Percentiles rank a stretch among this genome's conserved stretches.
These are phyloP conservation scores for Fusarium foetens DNA, from an alignment of 2,329 filamentous ascomycete genomes.

Conservation along the genomic window DNA sequence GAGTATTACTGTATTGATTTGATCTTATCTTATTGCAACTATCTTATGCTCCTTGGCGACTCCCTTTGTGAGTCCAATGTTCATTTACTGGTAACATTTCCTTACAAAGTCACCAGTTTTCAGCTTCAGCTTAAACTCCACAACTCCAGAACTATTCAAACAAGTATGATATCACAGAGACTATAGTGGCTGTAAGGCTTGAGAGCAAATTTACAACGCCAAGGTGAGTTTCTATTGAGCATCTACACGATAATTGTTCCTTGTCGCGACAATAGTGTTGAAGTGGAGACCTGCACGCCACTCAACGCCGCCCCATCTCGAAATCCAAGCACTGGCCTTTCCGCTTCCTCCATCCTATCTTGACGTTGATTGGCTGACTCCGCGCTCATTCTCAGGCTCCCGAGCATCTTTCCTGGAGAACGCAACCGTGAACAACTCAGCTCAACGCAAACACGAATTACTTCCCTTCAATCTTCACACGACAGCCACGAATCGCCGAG, in stretches of 20 bases:
- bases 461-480: conserved; percentile 6
- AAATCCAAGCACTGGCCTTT: conserved; percentile 14
- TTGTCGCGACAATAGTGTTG: conserved; percentile 9
- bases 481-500: not conserved
- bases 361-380: conserved; percentile 29
- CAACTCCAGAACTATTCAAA: fast-evolving
- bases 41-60: not conserved
- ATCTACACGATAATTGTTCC: not conserved
- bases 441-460: conserved; percentile 13
- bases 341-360: conserved; percentile 2
- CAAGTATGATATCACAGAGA: fast-evolving
- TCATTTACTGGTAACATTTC: fast-evolving
- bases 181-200: not conserved
- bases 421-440: conserved; percentile 40
- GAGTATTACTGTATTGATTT: not conserved
- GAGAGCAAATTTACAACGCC: fast-evolving
- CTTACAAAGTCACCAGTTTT: not conserved
- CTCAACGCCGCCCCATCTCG: conserved; percentile 7
- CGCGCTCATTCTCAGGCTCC: conserved; percentile 10
- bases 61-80: not conserved
- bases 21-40: not conserved
- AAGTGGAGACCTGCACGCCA: conserved; percentile 1
- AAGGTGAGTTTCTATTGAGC: not conserved
- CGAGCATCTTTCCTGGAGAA: conserved; percentile 17
- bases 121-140: fast-evolving